Evolutionary conservation across 2,329 filamentous ascomycete genomes (phyloP), one percentile per base, ranked within the genome.

Genomic region (Beauveria sp.): DNA sequence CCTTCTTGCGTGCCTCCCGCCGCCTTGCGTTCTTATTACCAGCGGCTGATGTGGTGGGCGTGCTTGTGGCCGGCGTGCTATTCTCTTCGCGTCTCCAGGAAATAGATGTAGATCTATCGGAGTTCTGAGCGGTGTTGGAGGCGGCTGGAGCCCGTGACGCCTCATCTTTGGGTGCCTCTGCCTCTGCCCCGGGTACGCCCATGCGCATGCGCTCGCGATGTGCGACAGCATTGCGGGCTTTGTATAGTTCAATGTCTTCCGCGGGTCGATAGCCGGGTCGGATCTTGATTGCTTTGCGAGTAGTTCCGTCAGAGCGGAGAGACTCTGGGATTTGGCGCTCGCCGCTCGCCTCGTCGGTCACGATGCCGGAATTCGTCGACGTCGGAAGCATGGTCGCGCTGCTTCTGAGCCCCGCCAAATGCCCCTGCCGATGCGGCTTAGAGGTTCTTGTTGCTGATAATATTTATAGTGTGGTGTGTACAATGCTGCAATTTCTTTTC

Each of bases 241-340:
- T 96, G 83, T 99, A 99, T 51, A 96, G 81, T 72, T 97, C 92
- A 65, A 98, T 88, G 75, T 99, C 95, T 77, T 99, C 95, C 0
- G 93, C 91, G 1, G 95, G 96, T 40, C 88, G 87, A 76, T 97
- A 99, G 60, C 95, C 96, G 0, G 95, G 93, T 34, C 91, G 87
- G 64, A 99, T 91, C 71, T 91, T 91, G 72, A 98, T 98, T 70
- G 96, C 93, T 71, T 90, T 96, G 62, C 95, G 87, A n/a, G 90
- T 90, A 56, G 89, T 91, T 62, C 95, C 95, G 72, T 99, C 95
- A 26, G 95, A 78, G 60, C 96, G 89, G 49, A 86, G 79, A 0
- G 93, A 98, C 49, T 93, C 85, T 28, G 95, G 95, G 62, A 99
- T 98, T 68, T 92, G 88, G 50, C 93, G 90, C 71, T 92, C 85